Conservation (phyloP, 1,284 basidiomycete species). For the Stygiomarasmius scandens region DNA sequence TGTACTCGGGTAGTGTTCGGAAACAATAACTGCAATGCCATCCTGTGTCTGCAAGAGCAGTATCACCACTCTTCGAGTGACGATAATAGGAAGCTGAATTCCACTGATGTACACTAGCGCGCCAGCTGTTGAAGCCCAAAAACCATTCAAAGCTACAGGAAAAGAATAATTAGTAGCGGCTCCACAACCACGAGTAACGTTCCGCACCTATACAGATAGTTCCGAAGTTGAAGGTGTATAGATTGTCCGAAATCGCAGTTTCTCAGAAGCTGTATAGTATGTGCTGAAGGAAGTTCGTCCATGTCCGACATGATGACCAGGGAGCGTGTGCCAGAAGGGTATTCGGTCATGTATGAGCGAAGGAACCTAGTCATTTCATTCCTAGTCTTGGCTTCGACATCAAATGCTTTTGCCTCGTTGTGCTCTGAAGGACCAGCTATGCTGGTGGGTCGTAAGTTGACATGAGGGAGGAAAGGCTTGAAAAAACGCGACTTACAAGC, state of each 20-base stretch:
- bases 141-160: constrained; percentile 57
- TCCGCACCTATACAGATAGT: constrained; percentile 61
- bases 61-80: constrained; percentile 58
- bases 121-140: constrained; percentile 56
- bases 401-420: constrained; percentile 42
- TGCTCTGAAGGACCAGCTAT: constrained; percentile 39
- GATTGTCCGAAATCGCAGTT: constrained; percentile 58
- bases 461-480: no score
- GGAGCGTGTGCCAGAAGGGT: constrained; percentile 32
- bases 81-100: constrained; percentile 43
- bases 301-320: constrained; percentile 71
- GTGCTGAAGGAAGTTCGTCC: constrained; percentile 66
- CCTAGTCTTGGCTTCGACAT: constrained; percentile 40
- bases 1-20: constrained; percentile 59
- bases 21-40: constrained; percentile 72
- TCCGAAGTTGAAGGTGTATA: constrained; percentile 66
- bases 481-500: constrained; percentile 35
- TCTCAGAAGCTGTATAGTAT: constrained; percentile 59
- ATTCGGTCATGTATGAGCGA: constrained; percentile 34
- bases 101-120: constrained; percentile 57
- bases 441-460: no score
- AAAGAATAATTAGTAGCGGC: background rate
- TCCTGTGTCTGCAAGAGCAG: constrained; percentile 61
- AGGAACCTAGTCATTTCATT: constrained; percentile 48
- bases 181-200: background rate